These are phyloP conservation scores for Babesia caballi DNA, from an alignment of 169 alveolate genomes.

Conservation along the genomic window DNA sequence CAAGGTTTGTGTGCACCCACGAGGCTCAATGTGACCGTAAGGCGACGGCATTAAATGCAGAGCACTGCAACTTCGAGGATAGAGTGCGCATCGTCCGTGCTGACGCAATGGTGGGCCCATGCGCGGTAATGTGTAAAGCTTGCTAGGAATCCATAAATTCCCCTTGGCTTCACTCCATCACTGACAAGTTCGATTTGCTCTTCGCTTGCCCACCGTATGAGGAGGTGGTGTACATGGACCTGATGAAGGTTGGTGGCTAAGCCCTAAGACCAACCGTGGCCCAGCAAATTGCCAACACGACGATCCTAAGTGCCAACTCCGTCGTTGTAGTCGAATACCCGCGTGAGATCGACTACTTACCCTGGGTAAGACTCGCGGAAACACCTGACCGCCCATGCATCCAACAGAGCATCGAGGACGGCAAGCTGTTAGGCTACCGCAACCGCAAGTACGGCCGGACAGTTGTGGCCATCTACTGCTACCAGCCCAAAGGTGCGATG, in stretches of 20 bases:
- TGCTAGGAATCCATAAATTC: conserved; percentile 48
- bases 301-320: conserved; percentile 64
- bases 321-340: conserved; percentile 79
- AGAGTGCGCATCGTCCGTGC: conserved; percentile 71
- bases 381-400: not conserved
- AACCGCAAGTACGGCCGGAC: conserved; percentile 80
- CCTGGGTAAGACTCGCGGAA: conserved; percentile 62
- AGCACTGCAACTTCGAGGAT: conserved; percentile 57
- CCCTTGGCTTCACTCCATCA: conserved; percentile 67
- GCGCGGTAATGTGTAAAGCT: not conserved
- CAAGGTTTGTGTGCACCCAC: conserved; percentile 54
- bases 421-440: conserved; percentile 69
- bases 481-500: conserved; percentile 66
- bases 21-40: not conserved
- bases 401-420: conserved; percentile 48
- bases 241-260: conserved; percentile 48
- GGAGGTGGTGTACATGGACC: conserved; percentile 69
- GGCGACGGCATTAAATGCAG: conserved; percentile 58
- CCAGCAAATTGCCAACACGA: conserved; percentile 66
- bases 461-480: conserved; percentile 69
- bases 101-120: conserved; percentile 69
- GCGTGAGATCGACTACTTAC: conserved; percentile 67
- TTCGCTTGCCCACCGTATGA: conserved; percentile 81
- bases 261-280: not conserved
- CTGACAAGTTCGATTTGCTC: conserved; percentile 66